These are phyloP conservation scores for Fomes fomentarius DNA, from an alignment of 1,284 basidiomycete genomes.

Conservation along the genomic window DNA sequence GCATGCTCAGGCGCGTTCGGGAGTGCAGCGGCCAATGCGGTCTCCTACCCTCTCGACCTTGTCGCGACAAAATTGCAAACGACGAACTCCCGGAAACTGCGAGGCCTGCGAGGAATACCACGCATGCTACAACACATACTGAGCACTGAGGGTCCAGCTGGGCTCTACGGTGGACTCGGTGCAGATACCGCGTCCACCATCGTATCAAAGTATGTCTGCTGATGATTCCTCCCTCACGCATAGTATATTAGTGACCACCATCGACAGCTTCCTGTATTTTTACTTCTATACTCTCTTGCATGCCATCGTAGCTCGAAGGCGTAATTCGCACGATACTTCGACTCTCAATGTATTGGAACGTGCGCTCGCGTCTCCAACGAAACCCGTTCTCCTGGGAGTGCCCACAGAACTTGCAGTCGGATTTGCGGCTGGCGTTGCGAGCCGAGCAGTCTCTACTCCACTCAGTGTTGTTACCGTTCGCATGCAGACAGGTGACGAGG, in stretches of 20 bases:
- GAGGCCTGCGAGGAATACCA: constrained; percentile 39
- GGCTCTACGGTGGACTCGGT: constrained; percentile 51
- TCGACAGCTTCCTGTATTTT: constrained; percentile 45
- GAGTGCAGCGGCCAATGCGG: constrained; percentile 52
- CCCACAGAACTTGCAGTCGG: constrained; percentile 53
- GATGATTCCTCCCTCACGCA: background rate
- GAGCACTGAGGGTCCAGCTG: constrained; percentile 42
- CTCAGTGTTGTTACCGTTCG: constrained; percentile 54
- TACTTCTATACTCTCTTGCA: constrained; percentile 39
- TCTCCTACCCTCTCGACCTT: constrained; percentile 58
- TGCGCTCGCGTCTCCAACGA: constrained; percentile 16
- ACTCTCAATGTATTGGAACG: constrained; percentile 13
- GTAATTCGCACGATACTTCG: constrained; percentile 1
- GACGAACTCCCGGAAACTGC: constrained; percentile 35
- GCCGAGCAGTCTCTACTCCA: constrained; percentile 55
- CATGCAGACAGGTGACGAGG: constrained; percentile 46
- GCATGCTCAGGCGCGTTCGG: constrained; percentile 59
- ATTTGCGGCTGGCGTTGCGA: constrained; percentile 55
- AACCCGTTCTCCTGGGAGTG: constrained; percentile 33
- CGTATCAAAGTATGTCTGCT: constrained; percentile 50
- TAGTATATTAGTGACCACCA: background rate
- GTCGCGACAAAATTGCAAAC: constrained; percentile 48
- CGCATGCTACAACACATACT: constrained; percentile 42
- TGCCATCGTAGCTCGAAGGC: constrained; percentile 27
- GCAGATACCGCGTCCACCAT: constrained; percentile 56